Evolutionary conservation across 352 stramenopile species (phyloP), one percentile per base, ranked within the genome.

Genomic region (Globisporangium rhizosaccharum): DNA sequence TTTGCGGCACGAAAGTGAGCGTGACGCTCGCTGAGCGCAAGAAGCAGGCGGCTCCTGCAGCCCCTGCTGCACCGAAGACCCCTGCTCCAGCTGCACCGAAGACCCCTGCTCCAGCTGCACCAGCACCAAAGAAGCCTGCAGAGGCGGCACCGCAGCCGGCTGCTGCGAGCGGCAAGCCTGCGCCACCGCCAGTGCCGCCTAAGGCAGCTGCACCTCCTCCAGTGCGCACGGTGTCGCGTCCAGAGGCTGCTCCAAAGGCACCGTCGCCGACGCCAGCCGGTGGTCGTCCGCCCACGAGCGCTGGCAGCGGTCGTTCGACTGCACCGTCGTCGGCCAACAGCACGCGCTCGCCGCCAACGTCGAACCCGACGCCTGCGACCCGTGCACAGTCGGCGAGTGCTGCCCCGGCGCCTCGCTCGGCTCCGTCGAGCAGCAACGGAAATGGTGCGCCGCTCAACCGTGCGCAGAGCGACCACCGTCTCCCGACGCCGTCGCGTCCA

Each of bases 1-100:
- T 88, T 70, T 94, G 85, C 58, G 85, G 85, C 62, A 94, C 82
- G 56, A 92, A 92, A 54, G 82, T 92, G 60, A 85, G 74, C 54
- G 63, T 84, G 52, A 82, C 79, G 64, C 56, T 87, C 28, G 73
- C 75, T 7, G 74, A 87, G 66, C 75, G 79, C 42, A 79, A 83
- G 59, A 66, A 71, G 44, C 42, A 63, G 14, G 51, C 70, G 20
- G 45, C 66, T 4, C 23, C 64, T 10, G 48, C 66, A 1, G 30
- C 61, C 0, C 37, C 62, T 15, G 60, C 71, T 33, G 64, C 71
- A 3, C 51, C 51, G 17, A 46, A 45, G 50, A 15, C 33, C 26
- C 28, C 50, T 0, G 50, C 50, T 9, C 51, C 51, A 14, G 63
- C 59, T 42, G 51, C 46, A 2, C 36, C 57, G 17, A 46, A 45